phyloP scores from a whole-genome alignment of 176 grass and related monocot species.

The Rhynchospora pubera region DNA sequence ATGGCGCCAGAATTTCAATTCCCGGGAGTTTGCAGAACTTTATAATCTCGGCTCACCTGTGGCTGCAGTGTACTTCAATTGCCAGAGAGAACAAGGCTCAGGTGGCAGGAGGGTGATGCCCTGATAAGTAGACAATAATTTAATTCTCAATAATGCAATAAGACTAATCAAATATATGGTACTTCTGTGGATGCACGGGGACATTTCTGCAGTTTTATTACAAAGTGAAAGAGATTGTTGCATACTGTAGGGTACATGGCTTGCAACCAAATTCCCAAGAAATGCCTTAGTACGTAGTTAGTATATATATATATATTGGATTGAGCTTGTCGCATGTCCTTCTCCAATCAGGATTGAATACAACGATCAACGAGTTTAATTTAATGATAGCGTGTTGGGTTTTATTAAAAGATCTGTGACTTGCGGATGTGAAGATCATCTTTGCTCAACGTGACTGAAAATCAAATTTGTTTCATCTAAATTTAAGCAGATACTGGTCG shows the following conservation, averaged over 20 bases:
- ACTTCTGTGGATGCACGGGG: background rate
- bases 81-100: slow-evolving; percentile 69
- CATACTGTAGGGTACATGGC: background rate
- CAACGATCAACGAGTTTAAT: background rate
- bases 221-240: background rate
- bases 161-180: background rate
- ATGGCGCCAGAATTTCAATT: slow-evolving; percentile 77
- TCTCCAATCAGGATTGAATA: too few relatives aligned
- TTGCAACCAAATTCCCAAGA: background rate
- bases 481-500: background rate
- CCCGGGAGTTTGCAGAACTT: slow-evolving; percentile 76
- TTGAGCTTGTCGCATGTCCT: background rate
- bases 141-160: background rate
- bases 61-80: slow-evolving; percentile 79
- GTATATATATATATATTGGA: background rate
- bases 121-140: background rate
- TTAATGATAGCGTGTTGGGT: background rate
- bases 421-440: background rate
- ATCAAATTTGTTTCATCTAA: background rate
- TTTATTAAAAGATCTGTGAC: background rate
- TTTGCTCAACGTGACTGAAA: background rate
- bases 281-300: background rate
- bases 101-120: slow-evolving; percentile 58
- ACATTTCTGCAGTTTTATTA: background rate
- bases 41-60: slow-evolving; percentile 75